Percentiles rank a stretch among this genome's conserved stretches.
phyloP scores from a whole-genome alignment of 1,284 basidiomycete species.

The Erythrobasidium hasegawianum region DNA sequence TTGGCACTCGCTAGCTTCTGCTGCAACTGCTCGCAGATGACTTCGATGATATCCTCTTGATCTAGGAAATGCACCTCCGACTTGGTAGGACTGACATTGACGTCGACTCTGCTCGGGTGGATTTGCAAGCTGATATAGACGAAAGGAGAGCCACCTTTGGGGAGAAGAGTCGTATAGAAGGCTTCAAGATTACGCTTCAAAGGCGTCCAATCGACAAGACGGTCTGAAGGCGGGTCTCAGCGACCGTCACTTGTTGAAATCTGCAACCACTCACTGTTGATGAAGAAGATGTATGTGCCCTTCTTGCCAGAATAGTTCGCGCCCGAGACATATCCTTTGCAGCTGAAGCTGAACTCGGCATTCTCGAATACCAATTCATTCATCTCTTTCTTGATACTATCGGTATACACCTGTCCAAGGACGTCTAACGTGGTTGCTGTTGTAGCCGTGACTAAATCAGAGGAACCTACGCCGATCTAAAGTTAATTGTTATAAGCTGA shows the following conservation, averaged over 20 bases:
- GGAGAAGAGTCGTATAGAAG: conserved; percentile 78
- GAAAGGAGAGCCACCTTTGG: conserved; percentile 87
- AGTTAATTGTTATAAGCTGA: background rate
- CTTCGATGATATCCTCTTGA: conserved; percentile 81
- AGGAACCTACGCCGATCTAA: conserved; percentile 57
- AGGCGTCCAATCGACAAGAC: conserved; percentile 82
- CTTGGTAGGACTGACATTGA: conserved; percentile 98
- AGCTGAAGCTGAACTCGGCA: conserved; percentile 56
- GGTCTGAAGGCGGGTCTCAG: conserved; percentile 58
- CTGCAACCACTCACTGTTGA: conserved; percentile 69
- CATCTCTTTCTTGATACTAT: conserved; percentile 75
- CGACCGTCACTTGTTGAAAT: no score
- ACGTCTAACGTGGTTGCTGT: conserved; percentile 64
- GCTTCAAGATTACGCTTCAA: conserved; percentile 85
- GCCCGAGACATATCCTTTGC: conserved; percentile 74
- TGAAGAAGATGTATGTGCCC: conserved; percentile 83
- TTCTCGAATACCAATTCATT: conserved; percentile 54
- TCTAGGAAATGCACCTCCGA: conserved; percentile 80
- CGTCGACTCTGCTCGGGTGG: conserved; percentile 83
- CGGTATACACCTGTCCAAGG: conserved; percentile 78
- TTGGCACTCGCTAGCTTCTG: conserved; percentile 62
- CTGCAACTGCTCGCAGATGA: conserved; percentile 70
- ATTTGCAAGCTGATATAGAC: conserved; percentile 85
- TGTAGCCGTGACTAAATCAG: conserved; percentile 79
- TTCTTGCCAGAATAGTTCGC: conserved; percentile 88